Evolutionary conservation across 257 asterid genomes (phyloP).

Genomic region (Thymus mandschuricus): DNA sequence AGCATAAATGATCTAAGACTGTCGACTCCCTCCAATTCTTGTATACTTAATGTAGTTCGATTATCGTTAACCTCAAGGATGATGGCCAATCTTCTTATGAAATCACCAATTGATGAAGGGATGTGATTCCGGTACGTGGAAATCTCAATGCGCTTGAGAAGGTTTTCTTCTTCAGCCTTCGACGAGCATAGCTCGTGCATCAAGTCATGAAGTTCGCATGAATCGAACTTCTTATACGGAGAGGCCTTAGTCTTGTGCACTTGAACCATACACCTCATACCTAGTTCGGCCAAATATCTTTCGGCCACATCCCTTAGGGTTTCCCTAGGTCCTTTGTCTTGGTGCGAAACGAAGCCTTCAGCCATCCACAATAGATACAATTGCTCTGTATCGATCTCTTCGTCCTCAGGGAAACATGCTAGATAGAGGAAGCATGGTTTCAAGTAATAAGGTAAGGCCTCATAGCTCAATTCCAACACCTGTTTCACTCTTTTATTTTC

Average conservation of each 20-base stretch:
- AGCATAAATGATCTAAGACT: no score
- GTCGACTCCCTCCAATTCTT: no score
- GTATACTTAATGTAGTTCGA: no score
- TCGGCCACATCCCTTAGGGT: constrained; percentile 34
- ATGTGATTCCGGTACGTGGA: not conserved
- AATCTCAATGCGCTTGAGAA: not conserved
- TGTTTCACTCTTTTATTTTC: not conserved
- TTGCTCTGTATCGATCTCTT: not conserved
- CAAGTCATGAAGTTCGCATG: not conserved
- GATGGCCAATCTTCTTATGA: not conserved
- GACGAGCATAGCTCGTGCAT: not conserved
- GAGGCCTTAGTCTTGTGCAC: not conserved
- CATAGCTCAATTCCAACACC: constrained; percentile 27
- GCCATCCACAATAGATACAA: constrained; percentile 31
- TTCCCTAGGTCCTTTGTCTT: constrained; percentile 17
- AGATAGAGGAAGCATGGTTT: constrained; percentile 31
- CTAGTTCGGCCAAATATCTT: constrained; percentile 27
- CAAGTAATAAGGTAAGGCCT: constrained; percentile 34
- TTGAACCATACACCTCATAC: constrained; percentile 30
- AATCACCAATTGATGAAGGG: not conserved
- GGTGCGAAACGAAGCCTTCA: constrained; percentile 1
- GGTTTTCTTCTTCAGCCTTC: not conserved
- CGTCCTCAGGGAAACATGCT: constrained; percentile 15
- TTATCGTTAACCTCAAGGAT: no score
- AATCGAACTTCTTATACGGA: not conserved